Base-by-base conservation (phyloP, 148 eudicot genomes). In the Cornus kousa region DNA sequence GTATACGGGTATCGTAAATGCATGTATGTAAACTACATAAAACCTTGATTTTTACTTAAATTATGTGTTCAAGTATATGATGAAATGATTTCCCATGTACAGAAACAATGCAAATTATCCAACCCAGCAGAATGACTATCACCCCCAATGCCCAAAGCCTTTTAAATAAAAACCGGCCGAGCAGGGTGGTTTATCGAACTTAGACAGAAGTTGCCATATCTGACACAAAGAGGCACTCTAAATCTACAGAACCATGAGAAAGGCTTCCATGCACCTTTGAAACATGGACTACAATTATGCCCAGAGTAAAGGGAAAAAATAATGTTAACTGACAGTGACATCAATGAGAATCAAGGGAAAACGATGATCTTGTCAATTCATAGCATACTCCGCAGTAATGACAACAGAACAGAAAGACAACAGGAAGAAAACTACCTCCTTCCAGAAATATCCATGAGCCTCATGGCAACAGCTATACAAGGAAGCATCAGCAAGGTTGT, bases 381-480 rank as follows among this genome's bases (percentile, higher is more conserved):
- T 8, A 31, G 19, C 17, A 71, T 60, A 20, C 57, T 33, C 50
- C 46, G 39, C 70, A 71, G 53, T 19, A 14, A 20, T 16, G 10
- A 9, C 2, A n/a, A 65, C 33, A 31, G 33, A 62, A 64, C 5
- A 62, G 12, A 37, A 74, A 59, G 10, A 65, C 17, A 13, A 64
- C n/a, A 46, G 35, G 43, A 72, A 59, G 10, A 5, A 73, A 62
- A 11, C 55, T 76, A 83, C 86, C 86, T 83, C 77, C 89, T 84
- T 62, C 89, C 89, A 35, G 86, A 60, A 17, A 85, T 74, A 76
- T 87, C 90, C 86, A 87, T 81, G 75, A 87, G 82, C 68, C 85
- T 80, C 90, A 87, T 87, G 20, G 90, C 88, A 66, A 87, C 70
- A 67, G 86, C 90, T n/a, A 87, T 85, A 76, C 82, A 83, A 77